Base-by-base conservation (phyloP, 352 stramenopile genomes). In the Phytophthora macrochlamydospora region DNA sequence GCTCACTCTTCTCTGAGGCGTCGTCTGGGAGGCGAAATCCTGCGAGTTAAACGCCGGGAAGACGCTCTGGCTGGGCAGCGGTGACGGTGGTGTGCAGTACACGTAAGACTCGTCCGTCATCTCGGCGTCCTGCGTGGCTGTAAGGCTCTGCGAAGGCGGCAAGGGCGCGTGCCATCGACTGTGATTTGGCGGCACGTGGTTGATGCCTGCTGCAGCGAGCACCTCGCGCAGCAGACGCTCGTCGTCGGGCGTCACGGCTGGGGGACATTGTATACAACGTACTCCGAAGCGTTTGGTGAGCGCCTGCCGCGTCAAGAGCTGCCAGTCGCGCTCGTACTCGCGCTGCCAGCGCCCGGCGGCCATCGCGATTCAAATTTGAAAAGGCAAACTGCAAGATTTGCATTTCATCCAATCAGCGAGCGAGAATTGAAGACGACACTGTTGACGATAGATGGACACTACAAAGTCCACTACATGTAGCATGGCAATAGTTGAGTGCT, bases 311-410 rank as follows among this genome's bases (percentile, higher is more conserved):
- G 77, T 75, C 69, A 76, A 86, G 29, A 51, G n/a, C 24, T 67
- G 63, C 84, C 84, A 93, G 45, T 87, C 56, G 49, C 75, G 75
- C 69, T 91, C 84, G 35, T 90, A 93, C 55, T 90, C 80, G 57
- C 71, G 68, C 65, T 83, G 80, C 82, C 82, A 91, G 51, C 69
- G 58, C 58, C 66, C 54, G 9, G 40, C 13, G 8, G 51, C 24
- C 52, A 70, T 70, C 54, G 28, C 35, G 24, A 51, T 67, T 67
- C 51, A 51, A 73, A 75, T 68, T 78, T 72, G 48, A 65, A 57
- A 35, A n/a, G 18, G 51, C 28, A 59, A 50, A 18, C 45, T 37
- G 24, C 44, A 6, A 31, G 11, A 4, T 58, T 61, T 64, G 32
- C 11, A 55, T 68, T 56, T 32, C 33, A 55, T 29, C 65, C 46